A percentile compares a stretch with the other conserved stretches of the same genome.
phyloP scores from a whole-genome alignment of 495 filamentous ascomycete genomes.

The Polyplosphaeria fusca region DNA sequence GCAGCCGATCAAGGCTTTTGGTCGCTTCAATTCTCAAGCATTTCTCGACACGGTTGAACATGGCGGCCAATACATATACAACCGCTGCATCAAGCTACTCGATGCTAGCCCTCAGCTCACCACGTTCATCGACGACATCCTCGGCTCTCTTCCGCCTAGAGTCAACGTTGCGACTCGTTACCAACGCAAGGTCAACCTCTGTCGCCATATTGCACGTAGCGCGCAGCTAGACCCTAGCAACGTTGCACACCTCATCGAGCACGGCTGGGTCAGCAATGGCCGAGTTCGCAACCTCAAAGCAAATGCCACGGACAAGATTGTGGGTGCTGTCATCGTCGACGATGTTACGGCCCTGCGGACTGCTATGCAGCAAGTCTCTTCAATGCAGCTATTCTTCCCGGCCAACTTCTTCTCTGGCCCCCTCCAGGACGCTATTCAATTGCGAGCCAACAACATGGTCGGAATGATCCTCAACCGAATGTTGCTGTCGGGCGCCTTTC shows the following conservation, averaged over 20 bases:
- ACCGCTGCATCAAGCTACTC: background rate
- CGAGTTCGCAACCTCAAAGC: background rate
- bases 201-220: background rate
- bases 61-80: background rate
- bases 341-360: too few relatives aligned
- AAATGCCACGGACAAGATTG: too few relatives aligned
- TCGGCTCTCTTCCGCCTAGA: background rate
- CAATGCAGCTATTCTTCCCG: too few relatives aligned
- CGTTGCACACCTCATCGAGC: background rate
- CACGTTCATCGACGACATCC: background rate
- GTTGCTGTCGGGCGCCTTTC: too few relatives aligned
- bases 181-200: background rate
- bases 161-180: background rate
- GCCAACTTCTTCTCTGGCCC: too few relatives aligned
- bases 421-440: too few relatives aligned
- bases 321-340: too few relatives aligned
- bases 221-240: background rate
- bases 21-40: background rate
- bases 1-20: background rate
- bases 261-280: background rate
- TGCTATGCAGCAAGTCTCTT: too few relatives aligned
- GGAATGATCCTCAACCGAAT: too few relatives aligned
- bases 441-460: too few relatives aligned
- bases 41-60: background rate
- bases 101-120: background rate